Base-by-base conservation (phyloP, 768 basidiomycete genomes). In the Boletus coccyginus region DNA sequence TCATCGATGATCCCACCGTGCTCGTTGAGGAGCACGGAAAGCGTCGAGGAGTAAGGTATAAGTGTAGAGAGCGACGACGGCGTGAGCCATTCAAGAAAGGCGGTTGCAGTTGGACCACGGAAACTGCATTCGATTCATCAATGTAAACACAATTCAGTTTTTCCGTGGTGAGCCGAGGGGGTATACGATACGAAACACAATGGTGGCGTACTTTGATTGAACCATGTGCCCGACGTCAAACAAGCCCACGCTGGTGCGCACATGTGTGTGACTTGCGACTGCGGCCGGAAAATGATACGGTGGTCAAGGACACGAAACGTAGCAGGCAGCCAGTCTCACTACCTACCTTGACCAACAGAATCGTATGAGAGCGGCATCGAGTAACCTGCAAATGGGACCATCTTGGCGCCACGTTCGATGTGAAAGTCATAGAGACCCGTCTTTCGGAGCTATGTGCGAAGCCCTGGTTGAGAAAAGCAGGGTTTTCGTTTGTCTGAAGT, bases 161-260 rank as follows among this genome's bases (percentile, higher is more conserved):
- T 14, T 47, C 40, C 35, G 33, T n/a, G 16, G 38, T 39, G 27
- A 27, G 27, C 2, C 27, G 27, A 27, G n/a, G 14, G 24, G 21
- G 24, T 27, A 11, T 32, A 10, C 3, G 2, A 43, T n/a, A 39
- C 8, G 46, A 41, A 42, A 19, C 21, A 24, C 3, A 32, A 32
- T 52, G 32, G n/a, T 52, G 36, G 55, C 82, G 46, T 64, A 94
- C 92, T 85, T 88, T 35, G 86, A 84, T 70, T 98, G 96, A 16
- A 98, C 90, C 96, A 99, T 99, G 73, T 99, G 97, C 21, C 92
- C 92, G 29, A 99, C 97, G 67, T 99, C 97, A 70, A 99, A 99
- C 33, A 99, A 77, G 1, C 94, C 94, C 1, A 83, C 91, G 36
- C 80, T 81, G 13, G 75, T 82, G 41, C 97, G 86, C 49, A 95